Conservation (phyloP, 2,329 filamentous ascomycete genomes). For the Colletotrichum ledebouriae region DNA sequence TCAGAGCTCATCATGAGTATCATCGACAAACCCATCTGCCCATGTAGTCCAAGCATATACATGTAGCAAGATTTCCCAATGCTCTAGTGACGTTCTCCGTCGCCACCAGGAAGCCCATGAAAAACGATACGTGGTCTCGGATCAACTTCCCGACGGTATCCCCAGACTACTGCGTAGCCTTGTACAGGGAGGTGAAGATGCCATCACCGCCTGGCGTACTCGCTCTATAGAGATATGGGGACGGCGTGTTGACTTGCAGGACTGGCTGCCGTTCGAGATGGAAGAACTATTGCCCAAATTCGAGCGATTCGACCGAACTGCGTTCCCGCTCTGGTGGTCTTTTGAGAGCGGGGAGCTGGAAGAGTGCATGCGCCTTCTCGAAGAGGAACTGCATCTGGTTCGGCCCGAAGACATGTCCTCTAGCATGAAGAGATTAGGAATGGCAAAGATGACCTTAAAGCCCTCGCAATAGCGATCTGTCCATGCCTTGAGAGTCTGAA, state of each 20-base stretch:
- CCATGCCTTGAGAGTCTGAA: constrained; percentile 24
- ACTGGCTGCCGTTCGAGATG: constrained; percentile 25
- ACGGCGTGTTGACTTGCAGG: constrained; percentile 1
- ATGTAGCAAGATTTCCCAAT: constrained; percentile 6
- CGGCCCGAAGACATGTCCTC: background rate
- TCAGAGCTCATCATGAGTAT: constrained; percentile 25
- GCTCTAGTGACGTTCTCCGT: constrained; percentile 1
- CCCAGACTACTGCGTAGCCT: constrained; percentile 18
- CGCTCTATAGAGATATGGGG: constrained; percentile 30
- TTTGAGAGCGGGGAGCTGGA: background rate
- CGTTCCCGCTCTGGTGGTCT: background rate
- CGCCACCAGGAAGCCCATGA: constrained; percentile 21
- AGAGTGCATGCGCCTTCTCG: constrained; percentile 2
- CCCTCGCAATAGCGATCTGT: constrained; percentile 7
- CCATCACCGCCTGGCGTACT: constrained; percentile 19
- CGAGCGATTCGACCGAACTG: background rate
- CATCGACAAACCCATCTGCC: constrained; percentile 13
- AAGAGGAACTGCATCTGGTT: background rate
- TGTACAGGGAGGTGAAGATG: constrained; percentile 1
- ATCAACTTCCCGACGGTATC: constrained; percentile 16
- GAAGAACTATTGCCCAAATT: background rate
- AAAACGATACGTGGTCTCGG: constrained; percentile 9
- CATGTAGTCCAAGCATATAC: constrained; percentile 20
- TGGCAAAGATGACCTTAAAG: constrained; percentile 19
- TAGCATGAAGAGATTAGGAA: background rate